These are phyloP conservation scores for Naganishia albida DNA, from an alignment of 1,284 basidiomycete genomes.

Conservation along the genomic window DNA sequence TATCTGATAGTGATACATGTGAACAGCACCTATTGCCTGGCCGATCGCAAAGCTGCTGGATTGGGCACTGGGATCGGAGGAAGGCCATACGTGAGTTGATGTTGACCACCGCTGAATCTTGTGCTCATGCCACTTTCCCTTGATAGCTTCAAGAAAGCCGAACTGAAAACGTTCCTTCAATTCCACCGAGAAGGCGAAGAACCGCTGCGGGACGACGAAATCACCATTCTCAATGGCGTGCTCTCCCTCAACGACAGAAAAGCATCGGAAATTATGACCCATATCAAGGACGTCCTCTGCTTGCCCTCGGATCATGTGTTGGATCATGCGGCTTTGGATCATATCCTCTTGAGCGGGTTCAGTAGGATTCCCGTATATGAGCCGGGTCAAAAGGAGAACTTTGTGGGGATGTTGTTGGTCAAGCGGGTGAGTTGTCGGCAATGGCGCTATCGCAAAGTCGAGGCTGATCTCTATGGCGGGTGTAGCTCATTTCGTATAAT, in stretches of 20 bases:
- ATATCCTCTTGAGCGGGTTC: slow-evolving; percentile 76
- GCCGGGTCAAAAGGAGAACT: slow-evolving; percentile 70
- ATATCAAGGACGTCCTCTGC: slow-evolving; percentile 61
- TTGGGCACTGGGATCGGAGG: slow-evolving; percentile 68
- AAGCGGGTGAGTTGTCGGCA: slow-evolving; percentile 64
- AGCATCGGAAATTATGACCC: slow-evolving; percentile 83
- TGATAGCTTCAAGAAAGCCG: slow-evolving; percentile 84
- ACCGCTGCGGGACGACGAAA: slow-evolving; percentile 81
- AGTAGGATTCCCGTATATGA: slow-evolving; percentile 91
- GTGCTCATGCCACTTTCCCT: slow-evolving; percentile 31
- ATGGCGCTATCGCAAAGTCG: slow-evolving; percentile 12
- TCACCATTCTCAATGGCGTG: slow-evolving; percentile 83
- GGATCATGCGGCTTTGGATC: slow-evolving; percentile 75
- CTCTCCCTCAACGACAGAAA: slow-evolving; percentile 81
- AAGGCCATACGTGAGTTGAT: slow-evolving; percentile 56
- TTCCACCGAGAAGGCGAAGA: slow-evolving; percentile 85
- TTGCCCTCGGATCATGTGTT: slow-evolving; percentile 70
- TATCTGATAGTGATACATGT: neutral
- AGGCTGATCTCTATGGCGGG: neutral
- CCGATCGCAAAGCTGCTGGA: slow-evolving; percentile 87
- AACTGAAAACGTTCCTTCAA: slow-evolving; percentile 86
- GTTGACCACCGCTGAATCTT: neutral
- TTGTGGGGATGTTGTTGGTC: slow-evolving; percentile 82
- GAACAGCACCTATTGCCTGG: slow-evolving; percentile 76
- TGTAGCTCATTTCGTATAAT: slow-evolving; percentile 83